Evolutionary conservation across 2,329 filamentous ascomycete genomes (phyloP).

Genomic region (Botryotinia convoluta): DNA sequence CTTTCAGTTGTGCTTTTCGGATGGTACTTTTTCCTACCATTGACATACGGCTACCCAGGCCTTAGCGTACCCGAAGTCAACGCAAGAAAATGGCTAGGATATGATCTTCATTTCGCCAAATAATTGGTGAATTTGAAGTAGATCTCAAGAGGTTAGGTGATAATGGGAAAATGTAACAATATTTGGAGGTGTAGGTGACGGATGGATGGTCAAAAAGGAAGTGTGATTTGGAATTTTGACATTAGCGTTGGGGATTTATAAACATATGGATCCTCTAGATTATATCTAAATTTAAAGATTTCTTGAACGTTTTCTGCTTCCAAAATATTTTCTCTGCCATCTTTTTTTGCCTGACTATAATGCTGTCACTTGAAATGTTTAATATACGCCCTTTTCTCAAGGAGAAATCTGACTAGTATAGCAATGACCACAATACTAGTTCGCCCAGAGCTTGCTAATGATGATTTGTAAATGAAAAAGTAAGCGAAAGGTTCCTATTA

Average conservation of each 20-base stretch:
- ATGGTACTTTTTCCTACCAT: conserved; percentile 90
- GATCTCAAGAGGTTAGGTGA: not conserved
- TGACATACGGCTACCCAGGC: conserved; percentile 94
- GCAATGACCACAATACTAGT: not conserved
- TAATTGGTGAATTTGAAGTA: conserved; percentile 41
- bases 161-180: not conserved
- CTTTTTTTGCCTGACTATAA: not conserved
- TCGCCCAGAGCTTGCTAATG: not conserved
- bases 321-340: not conserved
- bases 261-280: conserved; percentile 6
- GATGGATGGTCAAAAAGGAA: not conserved
- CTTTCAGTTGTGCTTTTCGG: conserved; percentile 66
- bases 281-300: not conserved
- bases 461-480: no score
- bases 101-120: conserved; percentile 98
- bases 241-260: not conserved
- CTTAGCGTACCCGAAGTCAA: conserved; percentile 75
- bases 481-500: no score
- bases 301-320: not conserved
- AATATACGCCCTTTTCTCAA: not conserved
- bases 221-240: conserved; percentile 1
- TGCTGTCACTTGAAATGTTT: not conserved
- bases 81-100: conserved; percentile 90
- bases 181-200: not conserved
- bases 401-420: not conserved